A percentile compares a stretch with the other conserved stretches of the same genome.
Evolutionary conservation across 2,329 filamentous ascomycete species (phyloP).

Genomic region (Knufia petricola): DNA sequence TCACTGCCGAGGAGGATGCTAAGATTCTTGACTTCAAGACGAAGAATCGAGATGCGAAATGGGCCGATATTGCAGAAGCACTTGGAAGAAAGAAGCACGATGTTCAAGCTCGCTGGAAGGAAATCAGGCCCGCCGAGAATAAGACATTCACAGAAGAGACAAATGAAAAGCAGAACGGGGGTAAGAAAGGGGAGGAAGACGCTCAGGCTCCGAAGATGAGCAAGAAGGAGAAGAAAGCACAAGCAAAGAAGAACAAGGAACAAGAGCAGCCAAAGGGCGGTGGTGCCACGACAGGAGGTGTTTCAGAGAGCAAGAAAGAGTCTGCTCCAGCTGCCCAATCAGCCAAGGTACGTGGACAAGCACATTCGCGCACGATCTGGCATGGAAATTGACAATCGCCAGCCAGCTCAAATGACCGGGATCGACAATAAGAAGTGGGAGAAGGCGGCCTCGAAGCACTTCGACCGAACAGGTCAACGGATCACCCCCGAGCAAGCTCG

Average conservation of each 20-base stretch:
- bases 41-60: conserved; percentile 16
- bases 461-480: conserved; percentile 21
- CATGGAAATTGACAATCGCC: too few species aligned
- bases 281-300: neutral
- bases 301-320: neutral
- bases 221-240: conserved; percentile 9
- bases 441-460: conserved; percentile 19
- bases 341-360: neutral
- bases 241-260: conserved; percentile 8
- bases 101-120: conserved; percentile 19
- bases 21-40: conserved; percentile 23
- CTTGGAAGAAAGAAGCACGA: conserved; percentile 12
- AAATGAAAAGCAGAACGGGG: conserved; percentile 8
- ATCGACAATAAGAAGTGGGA: conserved; percentile 15
- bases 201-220: neutral
- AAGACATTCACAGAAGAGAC: conserved; percentile 9
- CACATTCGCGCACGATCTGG: too few species aligned
- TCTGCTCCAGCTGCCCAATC: neutral
- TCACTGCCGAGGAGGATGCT: conserved; percentile 21
- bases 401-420: neutral
- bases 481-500: conserved; percentile 19
- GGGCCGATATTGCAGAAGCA: conserved; percentile 19
- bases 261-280: conserved; percentile 2
- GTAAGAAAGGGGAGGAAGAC: conserved; percentile 10
- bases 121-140: conserved; percentile 12